Base-by-base conservation (phyloP, 129 eudicot species). In the Flaveria bidentis region DNA sequence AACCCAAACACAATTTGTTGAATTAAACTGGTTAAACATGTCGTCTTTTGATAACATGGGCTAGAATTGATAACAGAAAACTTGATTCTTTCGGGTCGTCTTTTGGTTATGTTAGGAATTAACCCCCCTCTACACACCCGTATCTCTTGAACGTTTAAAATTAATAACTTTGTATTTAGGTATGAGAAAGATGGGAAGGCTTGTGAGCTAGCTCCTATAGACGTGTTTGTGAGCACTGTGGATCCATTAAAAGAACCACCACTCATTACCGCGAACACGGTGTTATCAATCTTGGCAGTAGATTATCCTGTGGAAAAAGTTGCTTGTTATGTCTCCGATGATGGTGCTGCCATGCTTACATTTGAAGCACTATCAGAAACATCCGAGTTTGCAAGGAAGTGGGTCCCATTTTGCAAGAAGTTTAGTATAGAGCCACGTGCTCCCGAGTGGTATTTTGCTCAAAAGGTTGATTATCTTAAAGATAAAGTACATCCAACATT, bases 371-470 rank as follows among this genome's bases (percentile, higher is more conserved):
- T 90, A 44, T 84, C 91, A 3, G 89, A 84, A 73, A 91, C 97
- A 51, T 81, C 89, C 0, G 89, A 88, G 51, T 91, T 91, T 74
- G 91, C 97, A 44, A 73, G 85, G 17, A 90, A 80, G 85, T 90
- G 96, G 96, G 96, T 90, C 5, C 96, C 96, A 14, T 90, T 90
- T 81, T 87, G 96, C 81, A 90, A 87, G 85, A 87, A 90, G 76
- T 90, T 85, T 71, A 80, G 63, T 76, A 86, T 91, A 30, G 97
- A 91, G 64, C 93, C 97, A 42, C 91, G 97, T 36, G 97, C 97
- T 16, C 97, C 97, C 6, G 96, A 90, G 71, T 88, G 83, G 86
- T 91, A 91, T 75, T 91, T 91, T 75, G 81, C 88, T 67, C 79
- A 84, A 77, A 91, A 88, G 77, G 88, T 91, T 6, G 97, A 88